A percentile compares a stretch with the other conserved stretches of the same genome.
These are phyloP conservation scores for Paramyrothecium roridum DNA, from an alignment of 2,329 filamentous ascomycete species.

Conservation along the genomic window DNA sequence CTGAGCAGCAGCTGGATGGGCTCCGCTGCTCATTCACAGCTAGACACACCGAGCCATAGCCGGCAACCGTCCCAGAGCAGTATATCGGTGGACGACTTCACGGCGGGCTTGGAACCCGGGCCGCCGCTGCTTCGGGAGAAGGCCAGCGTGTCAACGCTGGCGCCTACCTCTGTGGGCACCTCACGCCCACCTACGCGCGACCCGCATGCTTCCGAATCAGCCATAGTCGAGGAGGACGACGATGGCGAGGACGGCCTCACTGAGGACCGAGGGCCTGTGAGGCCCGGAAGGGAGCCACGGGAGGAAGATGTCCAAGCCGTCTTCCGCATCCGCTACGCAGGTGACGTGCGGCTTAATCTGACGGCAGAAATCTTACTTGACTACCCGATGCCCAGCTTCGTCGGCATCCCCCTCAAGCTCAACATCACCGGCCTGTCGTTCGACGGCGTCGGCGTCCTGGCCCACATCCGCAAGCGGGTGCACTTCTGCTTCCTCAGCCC, in stretches of 20 bases:
- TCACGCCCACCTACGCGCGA: slow-evolving; percentile 59
- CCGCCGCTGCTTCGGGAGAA: slow-evolving; percentile 51
- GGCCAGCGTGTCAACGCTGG: slow-evolving; percentile 60
- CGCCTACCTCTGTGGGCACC: slow-evolving; percentile 48
- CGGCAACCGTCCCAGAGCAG: slow-evolving; percentile 45
- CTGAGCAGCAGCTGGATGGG: slow-evolving; percentile 33
- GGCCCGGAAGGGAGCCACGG: slow-evolving; percentile 62
- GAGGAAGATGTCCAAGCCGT: slow-evolving; percentile 91
- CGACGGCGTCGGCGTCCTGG: slow-evolving; percentile 89
- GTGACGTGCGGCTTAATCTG: slow-evolving; percentile 81
- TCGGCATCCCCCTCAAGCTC: slow-evolving; percentile 88
- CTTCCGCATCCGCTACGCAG: slow-evolving; percentile 84
- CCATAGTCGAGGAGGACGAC: slow-evolving; percentile 35
- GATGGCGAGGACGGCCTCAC: slow-evolving; percentile 21
- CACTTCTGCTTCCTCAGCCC: slow-evolving; percentile 94
- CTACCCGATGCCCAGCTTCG: slow-evolving; percentile 98
- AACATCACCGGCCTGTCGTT: slow-evolving; percentile 95
- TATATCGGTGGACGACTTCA: slow-evolving; percentile 40
- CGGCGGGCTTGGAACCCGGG: slow-evolving; percentile 30
- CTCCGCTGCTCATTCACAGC: slow-evolving; percentile 11
- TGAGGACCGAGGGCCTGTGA: slow-evolving; percentile 7
- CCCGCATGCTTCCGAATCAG: slow-evolving; percentile 30
- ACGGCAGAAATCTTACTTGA: slow-evolving; percentile 95
- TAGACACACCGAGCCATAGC: slow-evolving; percentile 29
- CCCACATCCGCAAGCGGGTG: slow-evolving; percentile 82